Conservation (phyloP, 305 asterid species). For the Fraxinus paxiana region DNA sequence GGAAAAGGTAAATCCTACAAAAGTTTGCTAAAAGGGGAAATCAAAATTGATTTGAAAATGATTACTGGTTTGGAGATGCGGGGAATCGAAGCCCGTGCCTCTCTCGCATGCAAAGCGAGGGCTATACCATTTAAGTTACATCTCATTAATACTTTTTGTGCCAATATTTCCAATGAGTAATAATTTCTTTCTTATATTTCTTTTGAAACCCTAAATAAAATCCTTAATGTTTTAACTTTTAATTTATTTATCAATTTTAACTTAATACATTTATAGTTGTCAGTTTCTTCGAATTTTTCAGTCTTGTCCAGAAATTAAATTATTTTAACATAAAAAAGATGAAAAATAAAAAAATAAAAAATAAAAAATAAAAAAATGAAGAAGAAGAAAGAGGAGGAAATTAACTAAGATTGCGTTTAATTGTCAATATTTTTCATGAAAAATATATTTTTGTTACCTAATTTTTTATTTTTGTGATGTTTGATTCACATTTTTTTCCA, state of each 20-base stretch:
- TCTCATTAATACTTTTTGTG: constrained; percentile 34
- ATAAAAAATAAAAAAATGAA: too few species aligned
- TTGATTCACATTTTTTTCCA: too few species aligned
- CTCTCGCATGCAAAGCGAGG: constrained; percentile 98
- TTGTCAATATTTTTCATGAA: too few species aligned
- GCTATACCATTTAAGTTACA: constrained; percentile 99
- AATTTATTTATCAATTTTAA: neutral
- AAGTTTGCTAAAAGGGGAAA: neutral
- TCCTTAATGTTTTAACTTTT: neutral
- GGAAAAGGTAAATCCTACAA: neutral
- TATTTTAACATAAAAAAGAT: too few species aligned
- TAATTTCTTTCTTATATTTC: neutral
- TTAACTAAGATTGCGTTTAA: neutral
- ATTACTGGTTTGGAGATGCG: constrained; percentile 15
- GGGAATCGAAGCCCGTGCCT: constrained; percentile 28
- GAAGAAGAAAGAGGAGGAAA: too few species aligned
- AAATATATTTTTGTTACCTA: too few species aligned
- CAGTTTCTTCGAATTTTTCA: too few species aligned
- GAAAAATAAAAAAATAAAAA: too few species aligned
- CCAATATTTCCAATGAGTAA: neutral
- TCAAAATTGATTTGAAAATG: neutral
- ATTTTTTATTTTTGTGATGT: too few species aligned
- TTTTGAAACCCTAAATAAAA: neutral
- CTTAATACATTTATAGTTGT: neutral
- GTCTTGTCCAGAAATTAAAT: too few species aligned